These are phyloP conservation scores for Aspergillus taichungensis DNA, from an alignment of 495 filamentous ascomycete species.

Conservation along the genomic window DNA sequence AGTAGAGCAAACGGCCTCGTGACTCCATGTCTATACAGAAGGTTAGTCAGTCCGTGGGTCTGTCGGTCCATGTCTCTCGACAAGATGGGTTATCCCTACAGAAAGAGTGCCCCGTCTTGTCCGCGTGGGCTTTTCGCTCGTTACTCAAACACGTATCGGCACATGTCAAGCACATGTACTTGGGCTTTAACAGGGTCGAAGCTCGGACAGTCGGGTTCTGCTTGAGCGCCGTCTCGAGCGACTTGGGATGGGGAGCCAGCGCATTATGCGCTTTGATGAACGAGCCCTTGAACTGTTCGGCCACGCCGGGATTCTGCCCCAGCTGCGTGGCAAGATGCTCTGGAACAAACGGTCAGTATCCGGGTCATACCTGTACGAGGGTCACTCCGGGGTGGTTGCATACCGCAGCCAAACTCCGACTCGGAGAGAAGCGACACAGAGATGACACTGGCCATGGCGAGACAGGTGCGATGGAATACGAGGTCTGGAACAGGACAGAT, in stretches of 20 bases:
- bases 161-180: conserved; percentile 35
- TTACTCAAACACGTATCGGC: conserved; percentile 25
- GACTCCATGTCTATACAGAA: conserved; percentile 70
- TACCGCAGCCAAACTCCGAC: conserved; percentile 40
- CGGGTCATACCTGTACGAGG: background rate
- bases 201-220: conserved; percentile 18
- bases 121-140: conserved; percentile 29
- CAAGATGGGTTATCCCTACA: conserved; percentile 19
- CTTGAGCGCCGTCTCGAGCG: conserved; percentile 13
- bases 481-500: background rate
- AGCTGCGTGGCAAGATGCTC: conserved; percentile 35
- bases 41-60: background rate
- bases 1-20: conserved; percentile 64
- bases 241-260: conserved; percentile 22
- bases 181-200: conserved; percentile 27
- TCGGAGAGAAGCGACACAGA: conserved; percentile 31
- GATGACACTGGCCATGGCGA: conserved; percentile 28
- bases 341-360: conserved; percentile 14
- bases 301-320: conserved; percentile 18
- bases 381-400: conserved; percentile 8
- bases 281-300: conserved; percentile 29
- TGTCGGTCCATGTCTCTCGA: background rate
- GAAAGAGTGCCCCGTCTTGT: conserved; percentile 35
- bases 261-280: conserved; percentile 29
- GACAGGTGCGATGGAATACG: background rate